phyloP scores from a whole-genome alignment of 2,329 filamentous ascomycete genomes.

The Arachnomyces sp. region DNA sequence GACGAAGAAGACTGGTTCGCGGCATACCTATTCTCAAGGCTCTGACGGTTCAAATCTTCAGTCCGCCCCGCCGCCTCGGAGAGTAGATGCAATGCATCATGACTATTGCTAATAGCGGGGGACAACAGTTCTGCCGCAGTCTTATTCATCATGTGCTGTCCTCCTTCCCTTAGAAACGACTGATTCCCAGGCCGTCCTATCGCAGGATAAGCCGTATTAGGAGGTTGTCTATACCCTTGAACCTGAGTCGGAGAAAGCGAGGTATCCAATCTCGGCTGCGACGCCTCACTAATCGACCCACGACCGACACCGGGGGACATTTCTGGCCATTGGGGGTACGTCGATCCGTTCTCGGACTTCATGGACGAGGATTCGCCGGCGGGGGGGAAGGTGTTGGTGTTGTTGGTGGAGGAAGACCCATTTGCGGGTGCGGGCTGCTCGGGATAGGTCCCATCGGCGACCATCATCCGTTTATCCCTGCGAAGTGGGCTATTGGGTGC shows the following conservation, averaged over 20 bases:
- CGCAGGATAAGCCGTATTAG: slow-evolving; percentile 19
- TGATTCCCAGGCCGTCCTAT: slow-evolving; percentile 17
- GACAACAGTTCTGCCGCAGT: slow-evolving; percentile 52
- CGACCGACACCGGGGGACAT: slow-evolving; percentile 14
- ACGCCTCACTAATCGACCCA: background rate
- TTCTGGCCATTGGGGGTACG: slow-evolving; percentile 19
- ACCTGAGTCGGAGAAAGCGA: slow-evolving; percentile 15
- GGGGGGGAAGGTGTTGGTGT: too few species aligned
- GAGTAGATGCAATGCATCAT: slow-evolving; percentile 83
- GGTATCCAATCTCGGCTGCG: background rate
- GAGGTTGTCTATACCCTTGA: slow-evolving; percentile 20
- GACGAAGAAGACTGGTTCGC: slow-evolving; percentile 29
- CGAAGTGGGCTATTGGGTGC: slow-evolving; percentile 32
- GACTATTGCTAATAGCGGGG: slow-evolving; percentile 73
- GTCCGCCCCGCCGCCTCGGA: slow-evolving; percentile 66
- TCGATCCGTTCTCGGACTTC: too few species aligned
- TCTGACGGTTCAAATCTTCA: slow-evolving; percentile 41
- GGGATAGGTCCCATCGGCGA: slow-evolving; percentile 30
- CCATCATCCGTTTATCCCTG: slow-evolving; percentile 46
- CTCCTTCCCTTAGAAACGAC: slow-evolving; percentile 37
- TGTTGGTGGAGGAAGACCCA: too few species aligned
- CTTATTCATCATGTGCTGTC: slow-evolving; percentile 51
- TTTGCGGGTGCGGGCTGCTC: too few species aligned
- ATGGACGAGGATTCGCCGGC: too few species aligned
- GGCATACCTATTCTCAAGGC: slow-evolving; percentile 38